phyloP scores from a whole-genome alignment of 1,284 basidiomycete genomes.

The Microbotryum saponariae region DNA sequence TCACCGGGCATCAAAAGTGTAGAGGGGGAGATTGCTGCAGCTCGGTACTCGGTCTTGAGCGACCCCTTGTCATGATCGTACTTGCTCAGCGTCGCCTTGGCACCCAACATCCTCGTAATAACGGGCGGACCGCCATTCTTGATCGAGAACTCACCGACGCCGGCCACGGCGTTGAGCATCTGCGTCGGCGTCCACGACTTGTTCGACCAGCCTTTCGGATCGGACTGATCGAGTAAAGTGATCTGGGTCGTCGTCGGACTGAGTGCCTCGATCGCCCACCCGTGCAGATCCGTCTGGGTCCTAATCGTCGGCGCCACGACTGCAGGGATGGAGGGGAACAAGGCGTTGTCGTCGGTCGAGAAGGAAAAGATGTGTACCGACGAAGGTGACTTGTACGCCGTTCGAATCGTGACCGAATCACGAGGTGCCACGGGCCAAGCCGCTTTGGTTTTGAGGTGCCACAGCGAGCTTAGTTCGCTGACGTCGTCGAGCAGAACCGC shows the following conservation, averaged over 20 bases:
- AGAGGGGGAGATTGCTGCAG: conserved; percentile 40
- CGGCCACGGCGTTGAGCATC: conserved; percentile 52
- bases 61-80: conserved; percentile 82
- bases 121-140: conserved; percentile 89
- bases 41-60: conserved; percentile 79
- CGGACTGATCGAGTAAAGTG: conserved; percentile 91
- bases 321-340: conserved; percentile 73
- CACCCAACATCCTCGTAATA: conserved; percentile 71
- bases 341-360: conserved; percentile 77
- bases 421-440: conserved; percentile 86
- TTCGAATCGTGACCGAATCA: conserved; percentile 83
- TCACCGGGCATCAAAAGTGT: background rate
- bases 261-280: conserved; percentile 92
- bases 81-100: conserved; percentile 60
- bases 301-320: conserved; percentile 71
- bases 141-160: conserved; percentile 53
- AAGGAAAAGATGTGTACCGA: conserved; percentile 95
- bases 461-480: conserved; percentile 66
- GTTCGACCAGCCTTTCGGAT: conserved; percentile 94
- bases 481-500: conserved; percentile 78
- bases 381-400: conserved; percentile 92
- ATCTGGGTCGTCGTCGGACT: conserved; percentile 92
- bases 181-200: conserved; percentile 86
- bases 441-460: conserved; percentile 80
- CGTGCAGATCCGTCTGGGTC: conserved; percentile 89